Percentiles rank a stretch among this genome's conserved stretches.
Evolutionary conservation across 441 rosid species (phyloP).

Genomic region (Populus hybrid): DNA sequence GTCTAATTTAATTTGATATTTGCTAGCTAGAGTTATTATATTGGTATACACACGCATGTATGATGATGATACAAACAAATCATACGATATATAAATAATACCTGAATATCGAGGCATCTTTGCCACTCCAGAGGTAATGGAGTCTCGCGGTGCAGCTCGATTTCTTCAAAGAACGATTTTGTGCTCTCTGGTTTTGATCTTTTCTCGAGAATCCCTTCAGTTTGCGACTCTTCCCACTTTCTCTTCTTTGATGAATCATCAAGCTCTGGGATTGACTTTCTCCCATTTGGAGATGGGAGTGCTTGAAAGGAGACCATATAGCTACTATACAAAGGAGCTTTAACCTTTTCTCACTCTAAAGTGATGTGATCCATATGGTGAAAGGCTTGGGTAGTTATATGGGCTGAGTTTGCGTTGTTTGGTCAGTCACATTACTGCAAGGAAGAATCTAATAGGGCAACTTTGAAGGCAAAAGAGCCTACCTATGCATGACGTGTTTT

Average conservation of each 20-base stretch:
- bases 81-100: conserved; percentile 15
- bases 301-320: conserved; percentile 55
- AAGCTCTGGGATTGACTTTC: conserved; percentile 22
- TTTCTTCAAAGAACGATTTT: conserved; percentile 38
- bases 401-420: conserved; percentile 22
- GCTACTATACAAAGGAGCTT: not conserved
- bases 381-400: conserved; percentile 29
- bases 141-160: conserved; percentile 63
- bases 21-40: too few relatives aligned
- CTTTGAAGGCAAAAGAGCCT: conserved; percentile 21
- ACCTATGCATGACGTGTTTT: conserved; percentile 50
- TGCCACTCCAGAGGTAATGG: conserved; percentile 72
- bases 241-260: conserved; percentile 48
- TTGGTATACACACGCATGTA: not conserved
- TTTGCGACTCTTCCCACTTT: conserved; percentile 31
- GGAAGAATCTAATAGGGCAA: conserved; percentile 24
- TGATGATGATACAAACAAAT: not conserved
- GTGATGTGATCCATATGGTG: conserved; percentile 18
- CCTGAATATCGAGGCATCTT: conserved; percentile 67
- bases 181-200: conserved; percentile 26
- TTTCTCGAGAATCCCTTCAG: conserved; percentile 24
- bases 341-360: not conserved
- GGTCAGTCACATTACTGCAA: conserved; percentile 15
- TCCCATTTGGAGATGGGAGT: conserved; percentile 31
- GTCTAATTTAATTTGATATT: not conserved